These are phyloP conservation scores for Aureobasidium sp. DNA, from an alignment of 2,329 filamentous ascomycete genomes.

Conservation along the genomic window DNA sequence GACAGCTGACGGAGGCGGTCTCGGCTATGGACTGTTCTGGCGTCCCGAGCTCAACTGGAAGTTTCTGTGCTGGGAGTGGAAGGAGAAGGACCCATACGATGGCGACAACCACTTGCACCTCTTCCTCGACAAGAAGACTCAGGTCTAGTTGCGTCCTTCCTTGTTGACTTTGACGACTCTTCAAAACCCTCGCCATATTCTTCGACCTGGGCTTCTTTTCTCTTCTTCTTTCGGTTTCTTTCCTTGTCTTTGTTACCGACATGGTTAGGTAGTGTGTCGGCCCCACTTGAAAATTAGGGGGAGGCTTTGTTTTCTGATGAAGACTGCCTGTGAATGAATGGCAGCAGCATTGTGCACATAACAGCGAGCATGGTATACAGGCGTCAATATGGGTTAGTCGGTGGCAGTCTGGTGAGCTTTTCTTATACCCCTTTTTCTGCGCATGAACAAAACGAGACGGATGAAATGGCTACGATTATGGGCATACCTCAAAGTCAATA, in stretches of 20 bases:
- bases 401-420: slow-evolving; percentile 1
- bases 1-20: slow-evolving; percentile 55
- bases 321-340: slow-evolving; percentile 11
- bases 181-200: background rate
- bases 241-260: slow-evolving; percentile 14
- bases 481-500: background rate
- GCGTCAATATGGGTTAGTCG: slow-evolving; percentile 9
- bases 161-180: background rate
- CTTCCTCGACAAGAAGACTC: slow-evolving; percentile 15
- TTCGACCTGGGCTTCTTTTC: background rate
- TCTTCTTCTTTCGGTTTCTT: background rate
- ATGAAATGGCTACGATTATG: background rate
- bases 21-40: slow-evolving; percentile 58
- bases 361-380: slow-evolving; percentile 5
- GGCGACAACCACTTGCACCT: slow-evolving; percentile 14
- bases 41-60: slow-evolving; percentile 77
- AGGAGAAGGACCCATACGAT: slow-evolving; percentile 15
- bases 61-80: slow-evolving; percentile 64
- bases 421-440: slow-evolving; percentile 11
- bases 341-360: slow-evolving; percentile 11
- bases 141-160: slow-evolving; percentile 8
- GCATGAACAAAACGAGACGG: background rate
- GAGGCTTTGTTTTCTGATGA: slow-evolving; percentile 1
- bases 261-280: slow-evolving; percentile 16
- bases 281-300: slow-evolving; percentile 2